Conservation (phyloP, 129 eudicot genomes). For the Flaveria brownii region DNA sequence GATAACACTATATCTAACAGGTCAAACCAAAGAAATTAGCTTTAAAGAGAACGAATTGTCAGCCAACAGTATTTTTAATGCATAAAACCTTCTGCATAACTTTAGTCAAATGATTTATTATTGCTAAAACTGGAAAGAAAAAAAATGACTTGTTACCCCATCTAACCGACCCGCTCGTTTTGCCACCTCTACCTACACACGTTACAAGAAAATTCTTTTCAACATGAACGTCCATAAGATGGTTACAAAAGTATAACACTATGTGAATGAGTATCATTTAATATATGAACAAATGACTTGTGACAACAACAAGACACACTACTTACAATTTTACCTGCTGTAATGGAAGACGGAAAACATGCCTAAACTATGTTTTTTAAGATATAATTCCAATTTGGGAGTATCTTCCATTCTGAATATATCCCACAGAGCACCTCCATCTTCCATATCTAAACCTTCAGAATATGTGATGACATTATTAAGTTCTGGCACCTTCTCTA, state of each 20-base stretch:
- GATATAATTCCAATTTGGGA: slow-evolving; percentile 58
- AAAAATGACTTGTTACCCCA: neutral
- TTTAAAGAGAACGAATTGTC: neutral
- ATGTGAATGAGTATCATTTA: too few relatives aligned
- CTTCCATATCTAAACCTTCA: slow-evolving; percentile 35
- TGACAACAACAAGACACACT: neutral
- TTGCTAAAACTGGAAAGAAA: neutral
- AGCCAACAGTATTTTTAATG: neutral
- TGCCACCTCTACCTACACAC: neutral
- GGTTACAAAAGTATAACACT: neutral
- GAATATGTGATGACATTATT: neutral
- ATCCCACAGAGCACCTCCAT: slow-evolving; percentile 81
- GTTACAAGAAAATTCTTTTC: neutral
- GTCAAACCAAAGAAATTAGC: neutral
- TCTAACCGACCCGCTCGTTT: neutral
- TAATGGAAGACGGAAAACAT: slow-evolving; percentile 44
- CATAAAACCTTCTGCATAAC: neutral
- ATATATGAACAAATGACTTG: neutral
- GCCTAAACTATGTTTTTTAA: slow-evolving; percentile 61
- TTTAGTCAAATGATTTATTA: neutral
- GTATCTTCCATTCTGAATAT: slow-evolving; percentile 68
- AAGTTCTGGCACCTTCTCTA: neutral
- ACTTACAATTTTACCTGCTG: slow-evolving; percentile 39
- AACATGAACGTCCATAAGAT: neutral
- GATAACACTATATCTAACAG: neutral